phyloP scores from a whole-genome alignment of 495 filamentous ascomycete genomes.

The Aspergillus sparsus region DNA sequence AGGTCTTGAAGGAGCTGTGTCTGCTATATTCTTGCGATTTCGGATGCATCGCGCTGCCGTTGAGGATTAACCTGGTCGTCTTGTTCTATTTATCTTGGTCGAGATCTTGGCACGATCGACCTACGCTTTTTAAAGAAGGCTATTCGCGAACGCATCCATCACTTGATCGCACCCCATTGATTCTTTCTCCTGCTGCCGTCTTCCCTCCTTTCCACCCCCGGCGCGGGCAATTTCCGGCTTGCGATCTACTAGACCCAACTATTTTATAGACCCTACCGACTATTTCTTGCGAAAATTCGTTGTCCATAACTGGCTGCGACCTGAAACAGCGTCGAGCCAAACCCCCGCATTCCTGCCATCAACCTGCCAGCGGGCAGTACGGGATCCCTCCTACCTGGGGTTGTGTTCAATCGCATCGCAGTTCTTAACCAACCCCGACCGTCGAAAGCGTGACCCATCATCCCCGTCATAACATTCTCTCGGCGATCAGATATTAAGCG shows the following conservation, averaged over 20 bases:
- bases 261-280: constrained; percentile 2
- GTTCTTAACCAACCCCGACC: constrained; percentile 1
- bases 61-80: neutral
- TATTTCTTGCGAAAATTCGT: too few species aligned
- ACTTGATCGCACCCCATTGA: too few species aligned
- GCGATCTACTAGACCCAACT: neutral
- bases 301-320: too few species aligned
- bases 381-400: neutral
- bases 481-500: too few species aligned
- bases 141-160: neutral
- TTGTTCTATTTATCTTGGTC: neutral
- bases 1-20: too few species aligned
- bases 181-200: neutral
- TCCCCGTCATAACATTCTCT: too few species aligned
- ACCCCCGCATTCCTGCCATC: constrained; percentile 14
- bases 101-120: constrained; percentile 12
- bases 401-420: constrained; percentile 5
- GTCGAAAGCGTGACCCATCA: neutral
- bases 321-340: constrained; percentile 15
- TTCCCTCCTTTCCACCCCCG: too few species aligned
- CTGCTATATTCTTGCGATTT: neutral
- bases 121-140: neutral
- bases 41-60: too few species aligned
- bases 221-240: neutral
- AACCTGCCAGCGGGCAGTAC: neutral